Base-by-base conservation (phyloP, 2,329 filamentous ascomycete species). In the Fusarium sp. region DNA sequence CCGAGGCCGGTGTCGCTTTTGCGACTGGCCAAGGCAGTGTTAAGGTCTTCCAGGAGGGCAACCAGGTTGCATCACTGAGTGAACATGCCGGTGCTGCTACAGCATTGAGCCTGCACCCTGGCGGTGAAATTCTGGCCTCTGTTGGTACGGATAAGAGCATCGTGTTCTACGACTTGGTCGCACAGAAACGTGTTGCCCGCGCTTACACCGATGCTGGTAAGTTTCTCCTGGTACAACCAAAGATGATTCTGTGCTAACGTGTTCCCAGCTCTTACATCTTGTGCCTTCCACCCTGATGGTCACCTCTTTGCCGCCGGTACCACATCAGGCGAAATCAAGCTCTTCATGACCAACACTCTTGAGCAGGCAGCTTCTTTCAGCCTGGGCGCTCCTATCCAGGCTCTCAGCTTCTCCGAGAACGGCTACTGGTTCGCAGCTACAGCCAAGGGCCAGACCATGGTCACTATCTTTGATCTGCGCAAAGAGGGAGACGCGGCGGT, bases 271-370 rank as follows among this genome's bases (percentile, higher is more conserved):
- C 86, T 97, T 51, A 93, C 93, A 3, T 90, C 91, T 57, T 93
- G 91, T 73, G 90, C 92, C 39, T 98, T 99, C 88, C 96, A 99
- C 81, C 96, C 97, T 12, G 96, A 99, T 80, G 96, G 96, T n/a
- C 94, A 98, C 80, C 88, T 99, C 11, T 90, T 98, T 77, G 96
- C 94, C 44, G 93, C 92, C 6, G 96, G 96, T 72, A 93, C 93
- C n/a, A 85, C 85, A 15, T 88, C 92, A 55, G 94, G 94, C 49
- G 91, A 94, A 66, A 93, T 99, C 81, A 94, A 95, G 81, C 89
- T 99, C 60, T 98, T 93, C 84, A 93, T 98, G 83, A 92, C 95
- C 75, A 95, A 93, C 82, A 93, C 90, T 0, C 92, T 95, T 42
- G 89, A 92, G 69, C 88, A 91, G 74, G 94, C 94, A 35, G 94